Base-by-base conservation (phyloP, 2,329 filamentous ascomycete species). In the Fusarium sarcochroum region DNA sequence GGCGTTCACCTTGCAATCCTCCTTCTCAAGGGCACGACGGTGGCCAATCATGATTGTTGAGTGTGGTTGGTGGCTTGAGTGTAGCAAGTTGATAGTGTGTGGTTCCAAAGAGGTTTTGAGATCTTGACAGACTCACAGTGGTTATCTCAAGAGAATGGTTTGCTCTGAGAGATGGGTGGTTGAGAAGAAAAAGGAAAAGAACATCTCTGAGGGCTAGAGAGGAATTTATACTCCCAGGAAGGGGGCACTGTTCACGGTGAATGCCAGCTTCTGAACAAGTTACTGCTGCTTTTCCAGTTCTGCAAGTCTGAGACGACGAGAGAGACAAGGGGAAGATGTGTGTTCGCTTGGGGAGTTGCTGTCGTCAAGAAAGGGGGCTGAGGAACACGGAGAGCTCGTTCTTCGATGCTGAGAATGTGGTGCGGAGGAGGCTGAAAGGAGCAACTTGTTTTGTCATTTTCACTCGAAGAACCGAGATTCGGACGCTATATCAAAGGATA, bases 161-260 rank as follows among this genome's bases (percentile, higher is more conserved):
- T 17, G 9, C 45, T n/a, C 17, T 17, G 20, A 20, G 27, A 40
- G 6, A 10, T 25, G 45, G 6, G 25, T 32, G 4, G 18, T 21
- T 32, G 30, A 34, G 27, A 15, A 47, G 27, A 47, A 15, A 23
- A 23, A 17, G 11, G n/a, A 20, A n/a, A 15, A 7, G 6, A 27
- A 20, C 11, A 13, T 18, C 7, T 10, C 13, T 27, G 18, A 14
- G 35, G 20, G 23, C 21, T 20, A 5, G 10, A 13, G 20, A 23
- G 5, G 21, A n/a, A 38, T 54, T 50, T 51, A 51, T 40, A 56
- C 35, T 18, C 15, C 7, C 27, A 18, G n/a, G 27, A 10, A 11
- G 6, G 20, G 6, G 20, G 51, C 17, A 54, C n/a, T 18, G 15
- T 1, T 17, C 13, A 5, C 1, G 0, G 27, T 38, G 18, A 40